Conservation (phyloP, 1,284 basidiomycete genomes). For the Termitomyces sp. region DNA sequence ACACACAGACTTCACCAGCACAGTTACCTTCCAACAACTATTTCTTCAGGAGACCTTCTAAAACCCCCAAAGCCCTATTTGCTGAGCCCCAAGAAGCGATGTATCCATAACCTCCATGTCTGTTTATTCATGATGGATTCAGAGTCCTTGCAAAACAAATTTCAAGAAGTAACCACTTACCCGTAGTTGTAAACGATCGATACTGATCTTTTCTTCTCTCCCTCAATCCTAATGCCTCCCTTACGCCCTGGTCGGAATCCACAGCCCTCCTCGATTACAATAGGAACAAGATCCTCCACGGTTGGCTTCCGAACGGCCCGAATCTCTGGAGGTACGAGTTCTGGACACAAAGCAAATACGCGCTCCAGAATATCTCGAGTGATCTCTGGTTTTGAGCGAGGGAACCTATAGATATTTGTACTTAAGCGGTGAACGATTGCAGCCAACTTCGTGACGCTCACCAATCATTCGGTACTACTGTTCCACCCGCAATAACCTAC, state of each 20-base stretch:
- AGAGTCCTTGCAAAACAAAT: background rate
- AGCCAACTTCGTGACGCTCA: slow-evolving; percentile 19
- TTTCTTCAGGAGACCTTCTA: slow-evolving; percentile 31
- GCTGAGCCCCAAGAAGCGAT: slow-evolving; percentile 62
- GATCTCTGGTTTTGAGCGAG: slow-evolving; percentile 51
- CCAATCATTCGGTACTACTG: slow-evolving; percentile 61
- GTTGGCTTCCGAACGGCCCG: slow-evolving; percentile 45
- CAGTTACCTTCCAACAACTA: background rate
- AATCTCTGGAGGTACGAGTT: slow-evolving; percentile 60
- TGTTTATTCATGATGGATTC: slow-evolving; percentile 24
- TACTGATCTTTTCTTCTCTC: slow-evolving; percentile 31
- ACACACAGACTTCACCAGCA: background rate
- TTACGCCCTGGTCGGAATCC: slow-evolving; percentile 71
- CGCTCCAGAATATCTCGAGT: slow-evolving; percentile 57
- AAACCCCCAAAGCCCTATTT: slow-evolving; percentile 39
- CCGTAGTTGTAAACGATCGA: slow-evolving; percentile 48
- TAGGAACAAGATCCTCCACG: slow-evolving; percentile 56
- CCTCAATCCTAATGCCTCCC: slow-evolving; percentile 48
- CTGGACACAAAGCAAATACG: slow-evolving; percentile 55
- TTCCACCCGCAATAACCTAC: slow-evolving; percentile 66
- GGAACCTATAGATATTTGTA: slow-evolving; percentile 24
- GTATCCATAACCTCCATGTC: slow-evolving; percentile 51
- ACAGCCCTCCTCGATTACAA: slow-evolving; percentile 66
- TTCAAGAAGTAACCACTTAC: slow-evolving; percentile 35
- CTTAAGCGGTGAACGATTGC: background rate